Base-by-base conservation (phyloP, 1,284 basidiomycete genomes). In the Cryptococcus neoformans region DNA sequence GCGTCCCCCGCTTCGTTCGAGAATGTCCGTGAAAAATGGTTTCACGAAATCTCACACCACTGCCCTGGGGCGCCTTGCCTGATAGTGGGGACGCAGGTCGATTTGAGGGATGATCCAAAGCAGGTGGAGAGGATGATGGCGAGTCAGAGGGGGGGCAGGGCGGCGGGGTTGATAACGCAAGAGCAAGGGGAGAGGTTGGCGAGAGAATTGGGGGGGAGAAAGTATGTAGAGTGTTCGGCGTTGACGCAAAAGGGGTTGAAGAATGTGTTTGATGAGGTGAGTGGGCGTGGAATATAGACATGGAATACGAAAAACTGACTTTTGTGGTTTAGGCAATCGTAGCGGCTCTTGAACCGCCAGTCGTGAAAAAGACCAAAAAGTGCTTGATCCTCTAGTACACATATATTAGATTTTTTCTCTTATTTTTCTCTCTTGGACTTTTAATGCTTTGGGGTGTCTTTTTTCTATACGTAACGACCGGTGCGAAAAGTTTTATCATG, bases 11-110 rank as follows among this genome's bases (percentile, higher is more conserved):
- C 96, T 41, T 97, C 93, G 53, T 99, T 97, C 75, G 95, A 99
- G 80, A 99, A 99, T 87, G 95, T 99, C 70, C 97, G 96, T 84
- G 95, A 99, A 81, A 99, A 99, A 79, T 99, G 95, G 95, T 96
- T 98, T 85, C 95, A 95, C 35, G 96, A 99, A 81, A 95, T 99
- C 53, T 93, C 94, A 78, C 95, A 99, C 79, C 95, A 99, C 78
- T 99, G 96, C 83, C 96, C 96, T n/a, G 95, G 95, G 58, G 95
- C 98, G 56, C 94, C 95, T 63, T 98, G 94, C 83, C 86, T 99
- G 70, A 97, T 99, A 72, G 95, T 99, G 55, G 95, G 96, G 63
- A 99, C 95, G 40, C 96, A 99, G 82, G 85, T 97, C 75, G 96
- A 99, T 84, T 79, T 99, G 78, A 85, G 96, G 73, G 94, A 98